These are phyloP conservation scores for Debaryomyces subglobosus DNA, from an alignment of 1,139 yeast genomes.

Conservation along the genomic window DNA sequence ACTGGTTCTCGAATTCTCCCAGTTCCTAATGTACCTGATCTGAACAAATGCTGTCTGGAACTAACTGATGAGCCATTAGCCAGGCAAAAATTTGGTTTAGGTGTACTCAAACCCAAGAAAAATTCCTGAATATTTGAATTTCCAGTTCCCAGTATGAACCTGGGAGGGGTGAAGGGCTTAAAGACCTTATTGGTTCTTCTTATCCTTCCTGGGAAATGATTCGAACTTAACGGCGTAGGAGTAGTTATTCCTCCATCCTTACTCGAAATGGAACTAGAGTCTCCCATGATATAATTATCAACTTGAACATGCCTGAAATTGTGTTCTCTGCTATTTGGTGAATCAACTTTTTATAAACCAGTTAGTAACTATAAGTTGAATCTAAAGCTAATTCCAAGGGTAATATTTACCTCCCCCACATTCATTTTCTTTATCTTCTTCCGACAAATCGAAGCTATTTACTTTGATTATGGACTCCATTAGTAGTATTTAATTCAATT, in stretches of 20 bases:
- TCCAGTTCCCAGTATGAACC: neutral
- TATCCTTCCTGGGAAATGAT: neutral
- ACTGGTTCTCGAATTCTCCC: neutral
- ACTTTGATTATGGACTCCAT: neutral
- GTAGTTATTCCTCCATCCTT: neutral
- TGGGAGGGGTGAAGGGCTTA: conserved; percentile 2
- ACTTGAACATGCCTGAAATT: neutral
- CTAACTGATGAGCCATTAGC: neutral
- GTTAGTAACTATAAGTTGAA: neutral
- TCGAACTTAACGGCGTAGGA: neutral
- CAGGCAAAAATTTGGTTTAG: neutral
- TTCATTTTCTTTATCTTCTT: neutral
- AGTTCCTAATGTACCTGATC: neutral
- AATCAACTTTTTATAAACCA: neutral
- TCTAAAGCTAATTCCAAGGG: neutral
- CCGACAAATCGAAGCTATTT: neutral
- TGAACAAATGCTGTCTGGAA: neutral
- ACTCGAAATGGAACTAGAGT: neutral
- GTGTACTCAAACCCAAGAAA: neutral
- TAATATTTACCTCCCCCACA: neutral
- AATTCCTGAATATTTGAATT: neutral
- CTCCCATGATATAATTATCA: neutral
- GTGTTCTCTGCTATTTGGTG: neutral
- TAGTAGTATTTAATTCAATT: neutral
- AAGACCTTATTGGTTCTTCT: neutral